Evolutionary conservation across 2,329 filamentous ascomycete genomes (phyloP).

Genomic region (Calonectria multiphialidica): DNA sequence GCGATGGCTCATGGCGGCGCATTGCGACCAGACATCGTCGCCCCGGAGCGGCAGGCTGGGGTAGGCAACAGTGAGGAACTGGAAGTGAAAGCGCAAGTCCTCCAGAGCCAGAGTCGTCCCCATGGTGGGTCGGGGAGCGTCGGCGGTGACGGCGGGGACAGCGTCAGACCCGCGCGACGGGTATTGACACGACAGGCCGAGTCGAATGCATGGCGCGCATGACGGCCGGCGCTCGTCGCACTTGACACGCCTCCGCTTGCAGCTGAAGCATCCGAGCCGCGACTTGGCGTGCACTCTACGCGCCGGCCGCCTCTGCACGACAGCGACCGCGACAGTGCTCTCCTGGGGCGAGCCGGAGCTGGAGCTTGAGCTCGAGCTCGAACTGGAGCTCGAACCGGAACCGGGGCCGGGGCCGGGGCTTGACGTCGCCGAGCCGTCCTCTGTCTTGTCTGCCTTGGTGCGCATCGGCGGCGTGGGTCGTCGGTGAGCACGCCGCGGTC

Average conservation of each 20-base stretch:
- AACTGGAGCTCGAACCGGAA: neutral
- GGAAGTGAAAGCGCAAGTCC: constrained; percentile 64
- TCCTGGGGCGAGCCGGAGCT: constrained; percentile 12
- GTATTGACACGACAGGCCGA: constrained; percentile 49
- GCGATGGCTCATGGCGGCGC: constrained; percentile 49
- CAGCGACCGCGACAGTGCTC: neutral
- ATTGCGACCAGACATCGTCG: constrained; percentile 48
- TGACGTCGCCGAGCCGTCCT: neutral
- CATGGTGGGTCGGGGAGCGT: constrained; percentile 23
- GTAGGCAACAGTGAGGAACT: constrained; percentile 59
- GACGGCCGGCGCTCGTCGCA: constrained; percentile 46
- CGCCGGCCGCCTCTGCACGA: neutral
- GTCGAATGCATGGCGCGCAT: constrained; percentile 47
- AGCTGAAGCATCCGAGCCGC: constrained; percentile 49
- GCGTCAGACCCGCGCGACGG: constrained; percentile 37
- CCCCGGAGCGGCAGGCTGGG: constrained; percentile 50
- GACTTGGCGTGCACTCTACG: constrained; percentile 44
- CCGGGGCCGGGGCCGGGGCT: neutral
- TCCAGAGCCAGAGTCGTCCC: constrained; percentile 49
- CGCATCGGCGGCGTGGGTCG: constrained; percentile 4
- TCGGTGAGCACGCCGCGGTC: neutral
- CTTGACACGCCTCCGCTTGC: constrained; percentile 47
- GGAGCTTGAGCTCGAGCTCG: constrained; percentile 5
- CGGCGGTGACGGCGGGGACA: neutral
- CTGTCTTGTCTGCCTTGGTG: neutral